Conservation (phyloP, 164 flowering plant species). For the Euptelea pleiosperma region DNA sequence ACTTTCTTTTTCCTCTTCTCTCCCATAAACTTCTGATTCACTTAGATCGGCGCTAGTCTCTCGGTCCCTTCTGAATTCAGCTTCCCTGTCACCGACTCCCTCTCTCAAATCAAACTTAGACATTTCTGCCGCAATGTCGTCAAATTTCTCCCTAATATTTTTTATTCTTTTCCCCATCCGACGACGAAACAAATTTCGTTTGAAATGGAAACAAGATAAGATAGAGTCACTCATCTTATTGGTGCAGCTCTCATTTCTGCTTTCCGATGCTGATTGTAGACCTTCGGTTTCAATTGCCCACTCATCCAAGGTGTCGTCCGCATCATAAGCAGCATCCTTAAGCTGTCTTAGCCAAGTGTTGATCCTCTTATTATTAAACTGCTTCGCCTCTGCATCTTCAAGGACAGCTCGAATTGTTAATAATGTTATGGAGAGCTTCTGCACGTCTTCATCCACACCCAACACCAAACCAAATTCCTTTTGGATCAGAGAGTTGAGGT, state of each 20-base stretch:
- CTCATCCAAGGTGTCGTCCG: neutral
- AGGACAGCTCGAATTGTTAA: too few species aligned
- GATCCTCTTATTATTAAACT: neutral
- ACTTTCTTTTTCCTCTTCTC: slow-evolving; percentile 6
- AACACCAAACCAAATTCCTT: too few species aligned
- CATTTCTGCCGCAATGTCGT: slow-evolving; percentile 1
- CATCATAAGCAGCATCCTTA: slow-evolving; percentile 2
- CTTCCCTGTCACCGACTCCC: neutral
- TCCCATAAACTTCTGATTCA: slow-evolving; percentile 7
- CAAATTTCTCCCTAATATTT: neutral
- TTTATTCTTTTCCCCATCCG: neutral
- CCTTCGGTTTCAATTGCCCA: neutral
- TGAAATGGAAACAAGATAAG: too few species aligned
- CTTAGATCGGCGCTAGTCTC: neutral
- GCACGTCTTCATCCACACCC: too few species aligned
- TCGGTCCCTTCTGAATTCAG: neutral
- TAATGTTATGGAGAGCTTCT: too few species aligned
- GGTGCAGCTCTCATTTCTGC: neutral
- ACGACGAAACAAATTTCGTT: neutral
- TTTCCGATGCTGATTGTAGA: neutral
- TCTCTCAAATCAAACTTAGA: slow-evolving; percentile 1
- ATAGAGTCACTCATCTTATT: too few species aligned
- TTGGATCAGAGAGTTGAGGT: too few species aligned
- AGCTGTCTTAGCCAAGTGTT: neutral
- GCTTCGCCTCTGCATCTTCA: slow-evolving; percentile 1